phyloP scores from a whole-genome alignment of 768 basidiomycete species.

The Lanmaoa rubissima region DNA sequence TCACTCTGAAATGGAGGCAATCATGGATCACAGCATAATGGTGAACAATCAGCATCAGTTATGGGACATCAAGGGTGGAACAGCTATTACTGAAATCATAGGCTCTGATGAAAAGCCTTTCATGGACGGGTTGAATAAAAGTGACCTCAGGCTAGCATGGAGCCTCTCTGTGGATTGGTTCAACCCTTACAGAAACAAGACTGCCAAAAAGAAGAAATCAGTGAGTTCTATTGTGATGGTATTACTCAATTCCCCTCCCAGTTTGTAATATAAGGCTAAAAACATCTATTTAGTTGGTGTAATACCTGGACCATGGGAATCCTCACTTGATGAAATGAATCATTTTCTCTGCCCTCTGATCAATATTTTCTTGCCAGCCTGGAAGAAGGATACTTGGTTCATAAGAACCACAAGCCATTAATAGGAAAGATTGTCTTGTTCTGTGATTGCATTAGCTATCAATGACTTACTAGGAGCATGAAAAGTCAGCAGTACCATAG shows the following conservation, averaged over 20 bases:
- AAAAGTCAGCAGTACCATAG: too few relatives aligned
- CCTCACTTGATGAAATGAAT: slow-evolving; percentile 24
- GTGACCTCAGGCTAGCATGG: slow-evolving; percentile 17
- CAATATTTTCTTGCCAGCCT: slow-evolving; percentile 33
- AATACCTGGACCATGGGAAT: slow-evolving; percentile 37
- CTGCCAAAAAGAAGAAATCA: slow-evolving; percentile 11
- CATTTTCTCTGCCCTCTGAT: slow-evolving; percentile 34
- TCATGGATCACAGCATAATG: slow-evolving; percentile 21
- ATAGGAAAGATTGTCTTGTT: too few relatives aligned
- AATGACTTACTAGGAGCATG: too few relatives aligned
- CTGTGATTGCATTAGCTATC: too few relatives aligned
- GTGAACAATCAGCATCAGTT: neutral
- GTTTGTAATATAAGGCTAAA: slow-evolving; percentile 15
- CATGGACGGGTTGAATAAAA: slow-evolving; percentile 7
- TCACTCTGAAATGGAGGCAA: slow-evolving; percentile 26
- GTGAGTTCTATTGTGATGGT: slow-evolving; percentile 14
- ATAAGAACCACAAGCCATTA: too few relatives aligned
- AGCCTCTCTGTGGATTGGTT: slow-evolving; percentile 29
- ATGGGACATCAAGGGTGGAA: neutral
- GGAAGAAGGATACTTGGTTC: slow-evolving; percentile 26
- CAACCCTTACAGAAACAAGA: slow-evolving; percentile 25
- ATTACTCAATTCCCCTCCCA: slow-evolving; percentile 22
- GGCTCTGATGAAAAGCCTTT: neutral
- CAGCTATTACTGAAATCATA: neutral
- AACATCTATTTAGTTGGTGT: slow-evolving; percentile 39